These are phyloP conservation scores for Pistacia vera DNA, from an alignment of 345 rosid species.

Conservation along the genomic window DNA sequence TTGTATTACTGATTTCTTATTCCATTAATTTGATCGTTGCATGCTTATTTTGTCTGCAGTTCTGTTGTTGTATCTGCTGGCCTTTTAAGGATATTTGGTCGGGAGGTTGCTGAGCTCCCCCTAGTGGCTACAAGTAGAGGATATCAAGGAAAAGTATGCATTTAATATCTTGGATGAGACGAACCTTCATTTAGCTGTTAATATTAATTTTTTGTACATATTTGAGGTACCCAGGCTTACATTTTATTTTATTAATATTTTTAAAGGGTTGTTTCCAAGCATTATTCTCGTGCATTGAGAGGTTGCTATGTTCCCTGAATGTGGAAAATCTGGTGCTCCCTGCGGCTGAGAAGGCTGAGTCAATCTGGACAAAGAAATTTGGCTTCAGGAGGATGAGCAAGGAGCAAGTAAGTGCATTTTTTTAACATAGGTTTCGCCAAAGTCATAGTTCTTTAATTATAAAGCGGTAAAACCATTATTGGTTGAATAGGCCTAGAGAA, in stretches of 20 bases:
- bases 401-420: conserved; percentile 59
- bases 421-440: neutral
- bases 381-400: conserved; percentile 80
- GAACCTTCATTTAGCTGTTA: neutral
- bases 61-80: conserved; percentile 92
- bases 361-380: conserved; percentile 89
- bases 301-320: conserved; percentile 62
- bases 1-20: neutral
- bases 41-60: conserved; percentile 37
- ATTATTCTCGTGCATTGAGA: conserved; percentile 82
- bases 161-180: neutral
- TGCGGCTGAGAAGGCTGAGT: conserved; percentile 95
- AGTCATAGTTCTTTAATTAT: neutral
- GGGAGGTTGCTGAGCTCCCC: conserved; percentile 96
- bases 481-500: neutral
- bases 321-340: conserved; percentile 93
- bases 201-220: neutral
- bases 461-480: neutral
- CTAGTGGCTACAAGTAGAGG: conserved; percentile 89
- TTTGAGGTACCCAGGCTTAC: neutral
- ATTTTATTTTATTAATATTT: conserved; percentile 1
- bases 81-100: conserved; percentile 87
- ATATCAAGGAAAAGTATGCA: conserved; percentile 87
- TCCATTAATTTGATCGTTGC: neutral
- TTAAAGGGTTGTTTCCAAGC: conserved; percentile 91